phyloP scores from a whole-genome alignment of 306 rosid genomes.

The Corylus americana region DNA sequence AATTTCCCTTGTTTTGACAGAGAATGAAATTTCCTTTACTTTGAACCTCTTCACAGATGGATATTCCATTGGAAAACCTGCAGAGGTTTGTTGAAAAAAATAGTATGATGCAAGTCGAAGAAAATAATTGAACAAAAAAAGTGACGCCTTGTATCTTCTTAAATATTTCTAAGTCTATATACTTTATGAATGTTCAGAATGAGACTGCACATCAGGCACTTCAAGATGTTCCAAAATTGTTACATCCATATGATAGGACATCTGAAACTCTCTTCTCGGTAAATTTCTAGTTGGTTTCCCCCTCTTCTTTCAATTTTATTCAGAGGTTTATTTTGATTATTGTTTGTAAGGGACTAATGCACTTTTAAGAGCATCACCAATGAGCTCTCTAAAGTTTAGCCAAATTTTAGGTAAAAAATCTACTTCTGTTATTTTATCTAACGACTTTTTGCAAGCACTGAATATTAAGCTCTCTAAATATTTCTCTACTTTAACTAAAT shows the following conservation, averaged over 20 bases:
- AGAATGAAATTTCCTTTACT: slow-evolving; percentile 75
- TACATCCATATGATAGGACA: slow-evolving; percentile 89
- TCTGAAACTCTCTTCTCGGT: slow-evolving; percentile 88
- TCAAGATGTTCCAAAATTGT: slow-evolving; percentile 68
- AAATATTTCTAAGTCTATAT: slow-evolving; percentile 20
- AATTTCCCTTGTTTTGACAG: slow-evolving; percentile 50
- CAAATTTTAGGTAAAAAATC: too few relatives aligned
- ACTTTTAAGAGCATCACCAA: neutral
- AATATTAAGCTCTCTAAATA: too few relatives aligned
- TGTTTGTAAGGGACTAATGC: neutral
- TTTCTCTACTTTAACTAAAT: too few relatives aligned
- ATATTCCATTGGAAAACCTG: slow-evolving; percentile 80
- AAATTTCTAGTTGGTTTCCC: slow-evolving; percentile 37
- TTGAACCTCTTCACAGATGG: slow-evolving; percentile 82
- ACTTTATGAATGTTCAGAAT: slow-evolving; percentile 55
- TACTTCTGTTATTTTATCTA: too few relatives aligned
- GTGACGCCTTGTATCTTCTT: slow-evolving; percentile 16
- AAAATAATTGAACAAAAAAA: slow-evolving; percentile 13
- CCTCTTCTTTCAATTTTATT: slow-evolving; percentile 14
- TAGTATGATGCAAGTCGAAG: slow-evolving; percentile 14
- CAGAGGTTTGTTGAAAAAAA: slow-evolving; percentile 67
- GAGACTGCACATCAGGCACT: slow-evolving; percentile 45
- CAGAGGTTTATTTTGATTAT: neutral
- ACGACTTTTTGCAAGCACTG: too few relatives aligned
- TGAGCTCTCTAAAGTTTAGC: too few relatives aligned